Evolutionary conservation across 192 early-diverging fungal species (phyloP), one percentile per base, ranked within the genome.

Genomic region (Backusella australiensis): DNA sequence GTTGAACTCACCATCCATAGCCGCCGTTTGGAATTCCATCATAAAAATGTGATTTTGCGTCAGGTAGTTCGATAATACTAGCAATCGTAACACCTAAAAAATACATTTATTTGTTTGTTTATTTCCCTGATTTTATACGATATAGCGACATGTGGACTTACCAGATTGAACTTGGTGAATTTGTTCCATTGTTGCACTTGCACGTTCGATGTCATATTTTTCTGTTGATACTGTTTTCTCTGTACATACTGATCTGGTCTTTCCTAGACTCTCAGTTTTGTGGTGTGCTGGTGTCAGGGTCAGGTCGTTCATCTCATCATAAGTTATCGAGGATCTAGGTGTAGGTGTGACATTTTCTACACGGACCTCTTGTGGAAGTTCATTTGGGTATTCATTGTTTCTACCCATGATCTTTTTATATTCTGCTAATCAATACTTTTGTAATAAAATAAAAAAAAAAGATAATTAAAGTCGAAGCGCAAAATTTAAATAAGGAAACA

Each of bases 11-110:
- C 72, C 72, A 74, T 19, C 72, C 72, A 41, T 74, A 74, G 14
- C 72, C 72, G 41, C 72, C 72, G 12, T 74, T 42, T 26, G 72
- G 72, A 59, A 74, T 74, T 39, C 49, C 49, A 9, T 74, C n/a
- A 39, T 74, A 74, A 15, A 74, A 74, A 6, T 29, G 53, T 14
- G 56, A n/a, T 6, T 66, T 35, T 59, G 34, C 23, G 19, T 59
- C 53, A 5, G 72, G 72, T 38, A 69, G 21, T 11, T 74, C 72
- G 12, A 63, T 41, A 26, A 74, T 41, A 74, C 72, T 74, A 29
- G 72, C 72, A 6, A 63, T 63, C n/a, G 49, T 56, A 21, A 65
- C 26, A 63, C 59, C 72, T 74, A 21, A 32, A 32, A 32, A 32
- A 32, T 2, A 46, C 8, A 41, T 23, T 53, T 32, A 41, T 23